Evolutionary conservation across 176 grass and related monocot species (phyloP).

Genomic region (Rhipidocladum racemiflorum): DNA sequence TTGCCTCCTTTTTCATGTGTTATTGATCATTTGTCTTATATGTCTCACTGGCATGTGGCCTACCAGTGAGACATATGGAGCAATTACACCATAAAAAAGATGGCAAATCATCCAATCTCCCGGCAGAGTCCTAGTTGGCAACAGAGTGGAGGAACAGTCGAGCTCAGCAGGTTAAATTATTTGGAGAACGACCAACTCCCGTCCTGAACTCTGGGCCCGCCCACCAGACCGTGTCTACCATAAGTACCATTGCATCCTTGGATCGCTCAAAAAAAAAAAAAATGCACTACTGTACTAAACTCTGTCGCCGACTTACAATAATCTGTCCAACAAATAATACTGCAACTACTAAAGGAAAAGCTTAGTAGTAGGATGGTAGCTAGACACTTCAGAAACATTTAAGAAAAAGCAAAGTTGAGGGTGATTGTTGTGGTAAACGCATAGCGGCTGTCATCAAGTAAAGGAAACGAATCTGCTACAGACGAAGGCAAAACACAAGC

Average conservation of each 20-base stretch:
- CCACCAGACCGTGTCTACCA: not conserved
- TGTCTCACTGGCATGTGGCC: too few relatives aligned
- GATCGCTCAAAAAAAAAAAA: not conserved
- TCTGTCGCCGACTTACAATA: not conserved
- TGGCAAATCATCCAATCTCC: too few relatives aligned
- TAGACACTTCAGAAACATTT: not conserved
- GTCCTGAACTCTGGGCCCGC: not conserved
- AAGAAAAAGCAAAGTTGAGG: not conserved
- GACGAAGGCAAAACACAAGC: not conserved
- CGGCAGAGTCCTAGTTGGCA: conserved; percentile 12
- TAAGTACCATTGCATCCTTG: not conserved
- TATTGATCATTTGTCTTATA: too few relatives aligned
- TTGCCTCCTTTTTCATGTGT: too few relatives aligned
- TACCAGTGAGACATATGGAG: too few relatives aligned
- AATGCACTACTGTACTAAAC: not conserved
- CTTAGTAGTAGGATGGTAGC: not conserved
- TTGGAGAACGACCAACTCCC: not conserved
- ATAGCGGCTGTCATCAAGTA: not conserved
- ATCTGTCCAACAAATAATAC: not conserved
- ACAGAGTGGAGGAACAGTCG: not conserved
- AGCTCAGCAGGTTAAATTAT: not conserved
- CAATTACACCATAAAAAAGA: too few relatives aligned
- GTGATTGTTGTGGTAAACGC: not conserved
- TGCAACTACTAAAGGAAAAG: not conserved
- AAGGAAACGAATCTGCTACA: not conserved